phyloP scores from a whole-genome alignment of 371 early-diverging fungal species.

The Apophysomyces trapeziformis region DNA sequence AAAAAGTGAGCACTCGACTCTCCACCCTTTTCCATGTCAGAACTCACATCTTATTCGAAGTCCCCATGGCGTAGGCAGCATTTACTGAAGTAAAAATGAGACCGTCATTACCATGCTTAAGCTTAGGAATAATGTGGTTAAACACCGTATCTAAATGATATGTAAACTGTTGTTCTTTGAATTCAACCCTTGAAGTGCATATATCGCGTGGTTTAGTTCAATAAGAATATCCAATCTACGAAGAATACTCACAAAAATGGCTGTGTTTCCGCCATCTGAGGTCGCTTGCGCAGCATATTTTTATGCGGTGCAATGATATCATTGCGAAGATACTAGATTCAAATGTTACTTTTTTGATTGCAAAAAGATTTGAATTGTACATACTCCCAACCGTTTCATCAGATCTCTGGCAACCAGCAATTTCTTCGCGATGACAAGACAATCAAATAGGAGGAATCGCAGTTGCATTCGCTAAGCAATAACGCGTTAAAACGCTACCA shows the following conservation, averaged over 20 bases:
- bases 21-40: not conserved
- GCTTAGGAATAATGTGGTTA: slow-evolving; percentile 69
- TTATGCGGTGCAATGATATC: slow-evolving; percentile 76
- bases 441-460: slow-evolving; percentile 78
- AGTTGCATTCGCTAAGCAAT: slow-evolving; percentile 28
- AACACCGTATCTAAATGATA: slow-evolving; percentile 70
- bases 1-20: not conserved
- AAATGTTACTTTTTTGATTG: not conserved
- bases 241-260: slow-evolving; percentile 68
- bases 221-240: not conserved
- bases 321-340: slow-evolving; percentile 59
- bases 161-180: slow-evolving; percentile 75
- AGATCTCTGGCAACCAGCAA: slow-evolving; percentile 59
- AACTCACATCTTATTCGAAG: slow-evolving; percentile 82
- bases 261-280: slow-evolving; percentile 39
- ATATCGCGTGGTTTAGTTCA: not conserved
- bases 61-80: slow-evolving; percentile 87
- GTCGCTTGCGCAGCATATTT: slow-evolving; percentile 49
- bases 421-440: slow-evolving; percentile 62
- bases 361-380: slow-evolving; percentile 11
- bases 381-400: slow-evolving; percentile 76
- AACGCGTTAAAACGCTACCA: not conserved
- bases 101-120: slow-evolving; percentile 96
- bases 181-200: slow-evolving; percentile 48
- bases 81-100: slow-evolving; percentile 93